A percentile compares a stretch with the other conserved stretches of the same genome.
Evolutionary conservation across 805 yeast genomes (phyloP).

Genomic region (Komagataella ulmi): DNA sequence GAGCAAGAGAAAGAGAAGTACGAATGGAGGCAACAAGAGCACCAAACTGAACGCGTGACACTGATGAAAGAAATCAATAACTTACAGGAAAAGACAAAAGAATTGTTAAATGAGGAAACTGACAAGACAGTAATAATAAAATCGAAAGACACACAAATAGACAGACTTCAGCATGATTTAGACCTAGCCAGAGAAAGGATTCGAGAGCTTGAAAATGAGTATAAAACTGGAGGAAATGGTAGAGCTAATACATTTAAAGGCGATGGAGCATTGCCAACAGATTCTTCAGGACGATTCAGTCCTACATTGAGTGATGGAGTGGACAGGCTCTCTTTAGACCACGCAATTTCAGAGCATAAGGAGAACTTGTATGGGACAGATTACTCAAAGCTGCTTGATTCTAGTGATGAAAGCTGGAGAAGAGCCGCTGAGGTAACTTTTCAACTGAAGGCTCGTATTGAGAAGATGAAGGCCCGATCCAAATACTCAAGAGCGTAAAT

Average conservation of each 20-base stretch:
- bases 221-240: neutral
- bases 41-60: slow-evolving; percentile 16
- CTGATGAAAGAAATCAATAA: slow-evolving; percentile 19
- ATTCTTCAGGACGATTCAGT: neutral
- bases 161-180: slow-evolving; percentile 45
- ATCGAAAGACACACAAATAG: slow-evolving; percentile 58
- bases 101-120: slow-evolving; percentile 35
- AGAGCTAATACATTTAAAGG: slow-evolving; percentile 17
- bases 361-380: slow-evolving; percentile 11
- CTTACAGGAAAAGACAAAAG: slow-evolving; percentile 23
- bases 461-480: slow-evolving; percentile 60
- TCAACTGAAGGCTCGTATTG: slow-evolving; percentile 76
- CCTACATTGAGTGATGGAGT: slow-evolving; percentile 17
- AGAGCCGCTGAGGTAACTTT: slow-evolving; percentile 85
- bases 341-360: slow-evolving; percentile 8
- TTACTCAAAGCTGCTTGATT: slow-evolving; percentile 20
- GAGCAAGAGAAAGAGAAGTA: slow-evolving; percentile 17
- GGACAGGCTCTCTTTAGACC: slow-evolving; percentile 18
- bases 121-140: slow-evolving; percentile 36
- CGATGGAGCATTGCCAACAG: slow-evolving; percentile 2
- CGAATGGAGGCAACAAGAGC: slow-evolving; percentile 15
- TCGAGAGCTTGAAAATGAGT: slow-evolving; percentile 37
- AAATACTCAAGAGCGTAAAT: neutral
- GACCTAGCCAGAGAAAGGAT: slow-evolving; percentile 42
- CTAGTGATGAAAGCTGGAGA: slow-evolving; percentile 65